Conservation (phyloP, 805 yeast genomes). For the Myxozyma sirexii region DNA sequence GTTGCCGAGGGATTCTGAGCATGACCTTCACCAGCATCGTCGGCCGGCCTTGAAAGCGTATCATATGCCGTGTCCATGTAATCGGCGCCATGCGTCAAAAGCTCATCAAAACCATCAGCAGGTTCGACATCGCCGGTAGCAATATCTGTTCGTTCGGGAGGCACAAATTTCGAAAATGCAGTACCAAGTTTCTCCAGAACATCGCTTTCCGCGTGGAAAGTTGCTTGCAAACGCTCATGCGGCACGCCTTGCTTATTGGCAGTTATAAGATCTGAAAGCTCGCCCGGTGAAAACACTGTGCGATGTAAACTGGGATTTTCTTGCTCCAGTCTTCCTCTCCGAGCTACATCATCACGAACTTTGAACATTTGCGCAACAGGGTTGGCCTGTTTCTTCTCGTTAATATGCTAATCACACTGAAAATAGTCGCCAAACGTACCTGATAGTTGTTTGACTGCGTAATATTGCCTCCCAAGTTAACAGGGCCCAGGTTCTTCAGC, state of each 20-base stretch:
- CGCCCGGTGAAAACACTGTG: slow-evolving; percentile 19
- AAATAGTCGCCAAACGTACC: not conserved
- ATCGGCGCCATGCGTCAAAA: slow-evolving; percentile 17
- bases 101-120: slow-evolving; percentile 8
- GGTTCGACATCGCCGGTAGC: not conserved
- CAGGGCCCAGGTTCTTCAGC: slow-evolving; percentile 25
- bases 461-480: slow-evolving; percentile 9
- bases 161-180: slow-evolving; percentile 13
- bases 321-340: slow-evolving; percentile 15
- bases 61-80: slow-evolving; percentile 7
- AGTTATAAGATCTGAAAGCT: slow-evolving; percentile 17
- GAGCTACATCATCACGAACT: slow-evolving; percentile 10
- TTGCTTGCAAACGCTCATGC: slow-evolving; percentile 1
- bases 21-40: not conserved
- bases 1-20: not conserved
- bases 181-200: slow-evolving; percentile 15
- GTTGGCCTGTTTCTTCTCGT: not conserved
- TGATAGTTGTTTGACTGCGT: slow-evolving; percentile 10
- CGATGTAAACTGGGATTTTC: slow-evolving; percentile 12
- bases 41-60: not conserved
- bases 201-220: slow-evolving; percentile 5
- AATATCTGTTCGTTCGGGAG: not conserved
- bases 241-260: not conserved
- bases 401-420: not conserved
- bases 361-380: slow-evolving; percentile 29